These are phyloP conservation scores for Sporothrix curviconia DNA, from an alignment of 2,329 filamentous ascomycete genomes.

Conservation along the genomic window DNA sequence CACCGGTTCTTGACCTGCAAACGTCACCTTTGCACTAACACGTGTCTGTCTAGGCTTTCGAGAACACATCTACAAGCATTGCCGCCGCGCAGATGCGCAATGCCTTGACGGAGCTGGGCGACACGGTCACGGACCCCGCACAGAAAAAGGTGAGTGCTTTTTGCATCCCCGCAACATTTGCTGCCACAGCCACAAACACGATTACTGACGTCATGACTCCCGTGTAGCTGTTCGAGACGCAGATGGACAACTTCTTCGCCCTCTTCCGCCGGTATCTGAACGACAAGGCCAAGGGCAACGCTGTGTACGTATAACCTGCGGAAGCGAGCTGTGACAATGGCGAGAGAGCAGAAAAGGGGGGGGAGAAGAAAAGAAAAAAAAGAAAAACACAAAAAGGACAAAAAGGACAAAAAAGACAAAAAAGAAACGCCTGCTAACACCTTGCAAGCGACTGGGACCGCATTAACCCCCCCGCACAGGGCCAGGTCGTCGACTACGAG, in stretches of 20 bases:
- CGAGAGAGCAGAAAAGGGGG: too few relatives aligned
- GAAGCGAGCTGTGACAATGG: not conserved
- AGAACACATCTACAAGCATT: slow-evolving; percentile 97
- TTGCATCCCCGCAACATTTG: not conserved
- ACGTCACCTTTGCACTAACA: too few relatives aligned
- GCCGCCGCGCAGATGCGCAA: slow-evolving; percentile 99
- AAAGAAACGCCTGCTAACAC: slow-evolving; percentile 20
- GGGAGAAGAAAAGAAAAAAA: too few relatives aligned
- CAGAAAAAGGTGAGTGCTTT: slow-evolving; percentile 65
- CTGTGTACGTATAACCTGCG: slow-evolving; percentile 51
- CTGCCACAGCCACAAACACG: not conserved
- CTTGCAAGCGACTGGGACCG: slow-evolving; percentile 79
- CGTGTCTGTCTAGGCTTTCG: slow-evolving; percentile 67
- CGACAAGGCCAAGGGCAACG: slow-evolving; percentile 97
- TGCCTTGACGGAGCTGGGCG: slow-evolving; percentile 83
- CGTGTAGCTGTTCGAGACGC: slow-evolving; percentile 80
- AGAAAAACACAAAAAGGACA: too few relatives aligned
- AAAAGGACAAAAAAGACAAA: too few relatives aligned
- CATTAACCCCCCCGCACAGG: slow-evolving; percentile 85
- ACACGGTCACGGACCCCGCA: slow-evolving; percentile 76
- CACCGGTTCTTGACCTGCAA: too few relatives aligned
- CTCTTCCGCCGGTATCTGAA: slow-evolving; percentile 98
- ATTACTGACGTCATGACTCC: not conserved
- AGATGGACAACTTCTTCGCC: slow-evolving; percentile 99
- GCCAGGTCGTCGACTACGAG: slow-evolving; percentile 93